Base-by-base conservation (phyloP, 257 asterid genomes). In the Solanum sejunctum region DNA sequence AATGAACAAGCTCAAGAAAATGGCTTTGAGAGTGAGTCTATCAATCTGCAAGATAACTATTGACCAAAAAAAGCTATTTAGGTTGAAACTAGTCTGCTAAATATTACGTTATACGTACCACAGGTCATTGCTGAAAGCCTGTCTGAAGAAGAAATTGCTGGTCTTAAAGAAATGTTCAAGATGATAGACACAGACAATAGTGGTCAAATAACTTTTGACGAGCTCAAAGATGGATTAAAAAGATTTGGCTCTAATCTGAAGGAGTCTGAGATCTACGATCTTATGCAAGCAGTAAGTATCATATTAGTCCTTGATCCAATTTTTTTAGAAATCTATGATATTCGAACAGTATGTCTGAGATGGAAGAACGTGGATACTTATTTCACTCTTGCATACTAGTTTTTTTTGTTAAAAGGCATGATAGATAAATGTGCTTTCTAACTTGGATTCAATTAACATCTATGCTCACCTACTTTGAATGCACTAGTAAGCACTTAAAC, bases 121-220 rank as follows among this genome's bases (percentile, higher is more conserved):
- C 90, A 95, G 98, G 98, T 95, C 54, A 95, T 95, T 85, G 98
- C 98, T 12, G 98, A 95, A 86, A 86, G 91, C 67, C 88, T 95
- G 66, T 95, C 98, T 4, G 98, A 95, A 90, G 98, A 95, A 85
- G 98, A 95, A 92, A 95, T 95, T 47, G 98, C 98, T 11, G 98
- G 98, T 77, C 92, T 95, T 8, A 95, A 88, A 87, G 92, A 95
- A 88, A 89, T 95, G 98, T 95, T 95, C 89, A 95, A 91, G 91
- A 95, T 95, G 98, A 93, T 95, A 75, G 98, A 95, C 51, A 32
- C 98, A 0, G 98, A 95, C 61, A 93, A 93, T 57, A 95, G 98
- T 57, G 98, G 98, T 28, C 94, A 91, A 67, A 95, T 95, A 87
- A 93, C 98, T 82, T 95, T 92, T 70, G 98, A 95, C 83, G 98